Conservation (phyloP, 75 land plant species). For the Picea sitchensis region DNA sequence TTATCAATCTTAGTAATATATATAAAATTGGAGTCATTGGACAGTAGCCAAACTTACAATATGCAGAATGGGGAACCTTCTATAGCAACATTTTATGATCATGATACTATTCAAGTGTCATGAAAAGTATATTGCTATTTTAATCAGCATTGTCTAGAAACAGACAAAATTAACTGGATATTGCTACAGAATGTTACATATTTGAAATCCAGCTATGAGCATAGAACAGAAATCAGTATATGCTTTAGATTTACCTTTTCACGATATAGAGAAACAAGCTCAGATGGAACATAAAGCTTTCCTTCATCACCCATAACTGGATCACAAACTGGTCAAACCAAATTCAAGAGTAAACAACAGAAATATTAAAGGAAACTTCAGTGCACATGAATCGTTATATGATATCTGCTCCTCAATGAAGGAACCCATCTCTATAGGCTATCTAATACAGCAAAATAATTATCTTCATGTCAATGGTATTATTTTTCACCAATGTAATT, state of each 20-base stretch:
- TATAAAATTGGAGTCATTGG: not conserved
- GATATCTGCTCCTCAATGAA: not conserved
- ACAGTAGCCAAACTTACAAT: not conserved
- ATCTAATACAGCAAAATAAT: not conserved
- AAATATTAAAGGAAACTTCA: not conserved
- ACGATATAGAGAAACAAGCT: slow-evolving; percentile 77
- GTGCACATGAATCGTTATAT: not conserved
- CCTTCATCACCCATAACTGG: slow-evolving; percentile 99
- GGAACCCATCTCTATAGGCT: not conserved
- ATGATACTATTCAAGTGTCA: too few species aligned
- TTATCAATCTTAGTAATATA: not conserved
- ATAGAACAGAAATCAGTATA: not conserved
- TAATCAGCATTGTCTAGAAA: not conserved
- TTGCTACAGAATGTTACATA: not conserved
- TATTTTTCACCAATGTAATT: not conserved
- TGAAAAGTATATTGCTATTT: not conserved
- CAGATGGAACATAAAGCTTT: slow-evolving; percentile 81
- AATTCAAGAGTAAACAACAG: not conserved
- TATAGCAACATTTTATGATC: too few species aligned
- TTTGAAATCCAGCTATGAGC: not conserved
- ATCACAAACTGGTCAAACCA: slow-evolving; percentile 75
- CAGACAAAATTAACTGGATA: not conserved
- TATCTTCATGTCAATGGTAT: not conserved
- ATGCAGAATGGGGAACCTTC: too few species aligned
- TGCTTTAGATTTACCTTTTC: slow-evolving; percentile 53